phyloP scores from a whole-genome alignment of 2,329 filamentous ascomycete species.

The Ustilaginoidea virens region DNA sequence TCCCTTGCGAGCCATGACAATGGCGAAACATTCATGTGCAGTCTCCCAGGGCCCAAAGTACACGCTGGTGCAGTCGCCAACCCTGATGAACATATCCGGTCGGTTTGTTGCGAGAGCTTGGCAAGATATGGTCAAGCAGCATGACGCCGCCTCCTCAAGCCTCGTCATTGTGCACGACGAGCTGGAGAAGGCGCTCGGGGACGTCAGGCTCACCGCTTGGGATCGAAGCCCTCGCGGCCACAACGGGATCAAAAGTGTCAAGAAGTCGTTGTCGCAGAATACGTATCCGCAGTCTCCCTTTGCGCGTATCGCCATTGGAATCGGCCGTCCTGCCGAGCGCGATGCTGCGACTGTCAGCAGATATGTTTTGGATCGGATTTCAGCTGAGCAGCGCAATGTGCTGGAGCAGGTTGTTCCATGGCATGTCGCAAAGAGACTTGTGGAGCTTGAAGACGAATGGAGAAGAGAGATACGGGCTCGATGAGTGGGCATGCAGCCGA shows the following conservation, averaged over 20 bases:
- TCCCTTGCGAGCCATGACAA: slow-evolving; percentile 28
- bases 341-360: slow-evolving; percentile 51
- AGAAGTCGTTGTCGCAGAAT: slow-evolving; percentile 28
- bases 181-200: slow-evolving; percentile 56
- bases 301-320: slow-evolving; percentile 63
- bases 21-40: slow-evolving; percentile 36
- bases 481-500: too few species aligned
- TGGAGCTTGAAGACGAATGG: slow-evolving; percentile 28
- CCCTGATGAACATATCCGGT: slow-evolving; percentile 76
- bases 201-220: slow-evolving; percentile 48
- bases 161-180: slow-evolving; percentile 84
- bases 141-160: slow-evolving; percentile 19
- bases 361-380: slow-evolving; percentile 64
- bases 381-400: slow-evolving; percentile 28
- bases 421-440: slow-evolving; percentile 33
- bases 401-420: slow-evolving; percentile 37
- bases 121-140: slow-evolving; percentile 32
- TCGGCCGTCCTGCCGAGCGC: slow-evolving; percentile 63
- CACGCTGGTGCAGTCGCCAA: slow-evolving; percentile 59
- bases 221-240: slow-evolving; percentile 52
- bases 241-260: slow-evolving; percentile 58
- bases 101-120: slow-evolving; percentile 52
- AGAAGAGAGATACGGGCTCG: slow-evolving; percentile 8
- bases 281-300: slow-evolving; percentile 27
- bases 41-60: slow-evolving; percentile 34